Base-by-base conservation (phyloP, 495 filamentous ascomycete genomes). In the Parachaetomium inaequale region DNA sequence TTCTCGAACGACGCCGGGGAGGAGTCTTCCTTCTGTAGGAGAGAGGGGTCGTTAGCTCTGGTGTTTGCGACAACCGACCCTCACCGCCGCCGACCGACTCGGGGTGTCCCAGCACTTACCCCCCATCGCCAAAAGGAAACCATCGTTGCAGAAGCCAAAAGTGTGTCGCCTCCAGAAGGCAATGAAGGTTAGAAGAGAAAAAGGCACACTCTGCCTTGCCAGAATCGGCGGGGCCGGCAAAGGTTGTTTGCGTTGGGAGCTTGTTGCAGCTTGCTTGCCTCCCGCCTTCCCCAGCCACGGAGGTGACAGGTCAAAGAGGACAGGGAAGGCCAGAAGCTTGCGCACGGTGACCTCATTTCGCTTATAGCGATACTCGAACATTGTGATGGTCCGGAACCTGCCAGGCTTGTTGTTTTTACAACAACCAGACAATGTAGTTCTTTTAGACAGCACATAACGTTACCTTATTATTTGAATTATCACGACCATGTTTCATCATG, bases 1-100 rank as follows among this genome's bases (percentile, higher is more conserved):
- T 92, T 96, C 74, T 98, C 94, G 68, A 98, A 98, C 6, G 86
- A 89, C 42, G 93, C 93, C 2, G 93, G 88, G 66, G 93, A 96
- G 72, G 84, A 88, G 68, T 90, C 85, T 62, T 91, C 84, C 75
- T 88, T 85, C 91, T 95, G 67, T 17, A 38, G 21, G n/a, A 34
- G 19, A 23, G 0, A 15, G 19, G 11, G 12, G 7, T 38, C 19
- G 40, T 64, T 38, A 61, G 61, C 29, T 32, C 10, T 10, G 34
- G 7, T 29, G 23, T 43, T 29, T 29, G 3, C 40, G 29, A 58
- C 66, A 76, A 72, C n/a, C 25, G 74, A 90, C 87, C 78, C 83
- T 88, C 81, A 85, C 26, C 28, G 29, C 21, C 7, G 23, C 4
- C 51, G 7, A 52, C 28, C 15, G 28, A 36, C 17, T 28, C 29